phyloP scores from a whole-genome alignment of 768 basidiomycete species.

The Calvatia gigantea region DNA sequence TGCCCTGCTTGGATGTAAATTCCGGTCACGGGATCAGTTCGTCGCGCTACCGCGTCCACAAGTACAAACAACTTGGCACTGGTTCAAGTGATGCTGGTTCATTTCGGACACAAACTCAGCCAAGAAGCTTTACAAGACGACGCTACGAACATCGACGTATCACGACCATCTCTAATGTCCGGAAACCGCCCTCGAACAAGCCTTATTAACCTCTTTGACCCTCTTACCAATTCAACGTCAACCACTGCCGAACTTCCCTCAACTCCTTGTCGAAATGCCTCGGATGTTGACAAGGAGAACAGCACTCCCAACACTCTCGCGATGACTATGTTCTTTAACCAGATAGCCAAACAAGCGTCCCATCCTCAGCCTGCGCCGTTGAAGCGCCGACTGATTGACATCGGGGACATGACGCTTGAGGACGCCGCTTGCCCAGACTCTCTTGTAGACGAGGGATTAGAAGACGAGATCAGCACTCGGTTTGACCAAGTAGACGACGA shows the following conservation, averaged over 20 bases:
- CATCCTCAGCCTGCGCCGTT: conserved; percentile 25
- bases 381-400: conserved; percentile 42
- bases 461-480: conserved; percentile 20
- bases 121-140: not conserved
- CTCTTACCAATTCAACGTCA: conserved; percentile 29
- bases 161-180: conserved; percentile 17
- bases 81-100: conserved; percentile 15
- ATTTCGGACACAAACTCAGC: conserved; percentile 15
- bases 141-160: conserved; percentile 3
- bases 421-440: conserved; percentile 27
- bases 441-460: conserved; percentile 28
- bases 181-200: conserved; percentile 41
- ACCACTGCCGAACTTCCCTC: conserved; percentile 12
- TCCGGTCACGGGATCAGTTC: conserved; percentile 4
- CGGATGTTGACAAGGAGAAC: conserved; percentile 49
- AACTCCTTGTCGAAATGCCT: conserved; percentile 19
- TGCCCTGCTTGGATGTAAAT: conserved; percentile 12
- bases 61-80: conserved; percentile 28
- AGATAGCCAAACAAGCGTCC: conserved; percentile 20
- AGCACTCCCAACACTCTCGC: conserved; percentile 19
- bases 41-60: conserved; percentile 35
- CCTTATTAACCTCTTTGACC: conserved; percentile 50
- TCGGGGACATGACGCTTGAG: conserved; percentile 46
- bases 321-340: conserved; percentile 35
- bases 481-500: conserved; percentile 26